Base-by-base conservation (phyloP, 441 rosid species). In the Erysimum cheiri region DNA sequence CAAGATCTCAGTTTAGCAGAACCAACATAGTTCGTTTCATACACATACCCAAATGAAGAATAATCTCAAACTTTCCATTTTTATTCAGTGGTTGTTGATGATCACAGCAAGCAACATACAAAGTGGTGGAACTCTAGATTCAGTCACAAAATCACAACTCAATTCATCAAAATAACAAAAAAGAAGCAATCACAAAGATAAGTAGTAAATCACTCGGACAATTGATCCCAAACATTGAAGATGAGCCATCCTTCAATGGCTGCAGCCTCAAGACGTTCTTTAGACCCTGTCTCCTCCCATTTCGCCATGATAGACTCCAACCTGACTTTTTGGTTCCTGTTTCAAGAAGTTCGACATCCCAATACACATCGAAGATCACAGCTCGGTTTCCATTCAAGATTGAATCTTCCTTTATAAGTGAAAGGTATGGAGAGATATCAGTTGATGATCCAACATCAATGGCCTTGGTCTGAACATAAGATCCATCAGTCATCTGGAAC, bases 221-320 rank as follows among this genome's bases (percentile, higher is more conserved):
- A 28, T 10, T 74, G 64, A 52, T 74, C 69, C 73, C 73, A 74
- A 22, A 74, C 78, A 43, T 67, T 74, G 69, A 17, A 54, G 69
- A 67, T 74, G 22, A 74, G 73, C 78, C 78, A 74, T 6, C 78
- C 78, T 74, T 74, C 78, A 54, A 68, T 74, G 6, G 78, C 69
- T 35, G 73, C 78, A 67, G 78, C 73, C 22, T 74, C 73, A 0
- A 74, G 78, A 29, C 32, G 78, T n/a, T 74, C 78, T 35, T 74
- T 40, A 44, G 37, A 7, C 0, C 73, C 59, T 36, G 8, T 8
- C 73, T 44, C 59, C 0, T 61, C 73, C 78, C 78, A 68, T 36
- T 68, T 74, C 1, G 78, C 14, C 69, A 67, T 0, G 72, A 67
- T 5, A 73, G 63, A 24, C 50, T 59, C 77, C 73, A 74, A 17